phyloP scores from a whole-genome alignment of 208 protist species.

The Leishmania martiniquensis region DNA sequence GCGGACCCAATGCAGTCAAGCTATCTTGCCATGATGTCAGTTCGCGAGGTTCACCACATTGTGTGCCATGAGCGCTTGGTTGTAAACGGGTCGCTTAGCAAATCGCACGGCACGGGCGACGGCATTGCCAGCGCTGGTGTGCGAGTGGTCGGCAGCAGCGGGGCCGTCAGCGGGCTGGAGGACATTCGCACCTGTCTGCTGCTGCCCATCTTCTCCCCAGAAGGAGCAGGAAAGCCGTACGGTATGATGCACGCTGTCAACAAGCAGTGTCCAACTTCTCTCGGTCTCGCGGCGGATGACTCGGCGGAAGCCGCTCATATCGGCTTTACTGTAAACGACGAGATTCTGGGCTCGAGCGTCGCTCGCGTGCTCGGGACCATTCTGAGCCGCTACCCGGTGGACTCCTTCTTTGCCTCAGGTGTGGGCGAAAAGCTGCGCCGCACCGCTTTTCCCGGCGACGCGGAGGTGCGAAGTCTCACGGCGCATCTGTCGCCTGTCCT shows the following conservation, averaged over 20 bases:
- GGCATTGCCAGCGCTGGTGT: no score
- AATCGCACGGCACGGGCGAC: conserved; percentile 27
- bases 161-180: conserved; percentile 48
- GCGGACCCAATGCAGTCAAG: conserved; percentile 78
- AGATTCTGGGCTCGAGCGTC: conserved; percentile 52
- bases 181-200: conserved; percentile 87
- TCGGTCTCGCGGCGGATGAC: conserved; percentile 18
- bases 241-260: conserved; percentile 92
- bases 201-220: conserved; percentile 70
- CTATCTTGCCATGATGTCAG: conserved; percentile 76
- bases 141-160: background rate
- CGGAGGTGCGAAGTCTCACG: conserved; percentile 21
- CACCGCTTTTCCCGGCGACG: conserved; percentile 37
- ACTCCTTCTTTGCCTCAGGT: conserved; percentile 52
- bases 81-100: conserved; percentile 65
- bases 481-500: conserved; percentile 58
- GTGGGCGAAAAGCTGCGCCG: conserved; percentile 54
- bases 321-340: conserved; percentile 61
- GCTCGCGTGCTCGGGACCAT: conserved; percentile 76
- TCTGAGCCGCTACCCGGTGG: conserved; percentile 66
- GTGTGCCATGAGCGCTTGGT: conserved; percentile 80
- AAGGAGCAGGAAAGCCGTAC: conserved; percentile 33
- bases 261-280: conserved; percentile 45
- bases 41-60: conserved; percentile 76
- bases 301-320: conserved; percentile 14